phyloP scores from a whole-genome alignment of 305 asterid genomes.

The Fraxinus paxiana region DNA sequence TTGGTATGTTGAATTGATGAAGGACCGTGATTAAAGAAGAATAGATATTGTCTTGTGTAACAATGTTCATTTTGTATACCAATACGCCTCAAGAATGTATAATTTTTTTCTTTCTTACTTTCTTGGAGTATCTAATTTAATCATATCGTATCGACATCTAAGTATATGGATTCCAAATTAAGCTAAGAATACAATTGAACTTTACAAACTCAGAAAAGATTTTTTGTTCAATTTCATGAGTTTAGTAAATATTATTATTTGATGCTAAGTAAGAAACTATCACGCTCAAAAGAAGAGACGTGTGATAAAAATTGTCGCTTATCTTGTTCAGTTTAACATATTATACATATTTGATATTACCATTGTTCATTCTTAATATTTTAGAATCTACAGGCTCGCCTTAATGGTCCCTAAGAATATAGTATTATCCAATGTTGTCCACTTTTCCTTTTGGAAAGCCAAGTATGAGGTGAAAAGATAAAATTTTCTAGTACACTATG shows the following conservation, averaged over 20 bases:
- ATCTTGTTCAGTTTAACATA: not conserved
- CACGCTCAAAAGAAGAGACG: not conserved
- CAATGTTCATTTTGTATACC: not conserved
- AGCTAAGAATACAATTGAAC: not conserved
- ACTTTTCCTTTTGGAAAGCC: not conserved
- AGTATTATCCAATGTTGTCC: not conserved
- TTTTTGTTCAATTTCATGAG: not conserved
- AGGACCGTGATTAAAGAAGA: not conserved
- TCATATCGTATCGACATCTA: not conserved
- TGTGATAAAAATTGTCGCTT: not conserved
- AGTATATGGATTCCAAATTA: not conserved
- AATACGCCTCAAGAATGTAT: not conserved
- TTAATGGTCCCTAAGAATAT: not conserved
- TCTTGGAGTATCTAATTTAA: not conserved
- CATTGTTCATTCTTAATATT: not conserved
- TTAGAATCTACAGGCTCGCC: not conserved
- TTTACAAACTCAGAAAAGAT: not conserved
- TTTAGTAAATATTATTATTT: not conserved
- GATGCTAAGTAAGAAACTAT: not conserved
- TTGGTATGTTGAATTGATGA: not conserved
- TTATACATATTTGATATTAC: not conserved
- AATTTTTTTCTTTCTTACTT: not conserved
- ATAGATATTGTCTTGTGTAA: not conserved
- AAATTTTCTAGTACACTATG: not conserved
- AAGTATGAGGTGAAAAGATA: not conserved